These are phyloP conservation scores for Coniochaeta sp. DNA, from an alignment of 2,329 filamentous ascomycete genomes.

Conservation along the genomic window DNA sequence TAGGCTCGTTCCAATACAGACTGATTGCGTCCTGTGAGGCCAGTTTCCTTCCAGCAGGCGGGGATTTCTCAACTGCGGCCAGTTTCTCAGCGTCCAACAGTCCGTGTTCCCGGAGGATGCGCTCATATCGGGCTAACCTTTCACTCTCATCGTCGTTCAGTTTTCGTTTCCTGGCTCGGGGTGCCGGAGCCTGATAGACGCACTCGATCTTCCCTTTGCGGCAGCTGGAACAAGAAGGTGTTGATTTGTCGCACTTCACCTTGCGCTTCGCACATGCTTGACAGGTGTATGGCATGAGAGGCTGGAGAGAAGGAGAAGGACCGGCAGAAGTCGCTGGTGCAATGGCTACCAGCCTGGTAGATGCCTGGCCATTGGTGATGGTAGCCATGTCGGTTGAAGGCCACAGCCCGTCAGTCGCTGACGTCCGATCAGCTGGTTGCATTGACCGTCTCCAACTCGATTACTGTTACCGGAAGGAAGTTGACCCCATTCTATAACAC, in stretches of 20 bases:
- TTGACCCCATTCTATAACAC: too few species aligned
- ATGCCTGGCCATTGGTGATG: not conserved
- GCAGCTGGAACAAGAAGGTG: constrained; percentile 17
- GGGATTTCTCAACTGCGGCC: too few species aligned
- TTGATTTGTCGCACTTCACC: constrained; percentile 20
- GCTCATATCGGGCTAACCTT: constrained; percentile 30
- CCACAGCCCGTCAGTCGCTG: too few species aligned
- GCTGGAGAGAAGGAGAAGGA: not conserved
- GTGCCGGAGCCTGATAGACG: constrained; percentile 29
- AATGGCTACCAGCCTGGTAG: constrained; percentile 1
- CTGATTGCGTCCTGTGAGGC: constrained; percentile 5
- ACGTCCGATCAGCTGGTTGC: too few species aligned
- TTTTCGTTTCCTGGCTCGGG: constrained; percentile 30
- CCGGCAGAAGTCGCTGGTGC: not conserved
- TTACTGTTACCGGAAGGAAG: too few species aligned
- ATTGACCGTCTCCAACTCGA: too few species aligned
- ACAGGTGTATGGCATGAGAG: constrained; percentile 18
- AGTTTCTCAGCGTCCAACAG: constrained; percentile 17
- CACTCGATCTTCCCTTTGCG: constrained; percentile 24
- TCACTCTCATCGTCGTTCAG: constrained; percentile 23
- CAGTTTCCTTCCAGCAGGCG: not conserved
- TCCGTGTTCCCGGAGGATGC: constrained; percentile 26
- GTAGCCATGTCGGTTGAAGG: too few species aligned
- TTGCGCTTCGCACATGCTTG: constrained; percentile 20
- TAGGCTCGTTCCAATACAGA: constrained; percentile 4